Conservation (phyloP, 371 early-diverging fungal species). For the Lichtheimia hyalospora region DNA sequence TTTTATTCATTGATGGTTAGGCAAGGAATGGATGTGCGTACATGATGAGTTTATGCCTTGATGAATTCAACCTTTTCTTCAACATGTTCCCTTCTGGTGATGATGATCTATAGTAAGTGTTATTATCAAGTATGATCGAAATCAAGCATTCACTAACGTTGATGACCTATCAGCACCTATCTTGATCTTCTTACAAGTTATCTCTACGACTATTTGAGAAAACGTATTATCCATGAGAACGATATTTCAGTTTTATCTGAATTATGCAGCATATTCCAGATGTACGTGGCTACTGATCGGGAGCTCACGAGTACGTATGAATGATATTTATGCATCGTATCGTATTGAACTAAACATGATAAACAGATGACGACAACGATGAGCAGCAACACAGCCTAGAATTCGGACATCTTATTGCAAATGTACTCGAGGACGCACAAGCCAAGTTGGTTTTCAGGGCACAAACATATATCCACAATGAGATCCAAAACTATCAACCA, state of each 20-base stretch:
- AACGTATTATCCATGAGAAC: conserved; percentile 82
- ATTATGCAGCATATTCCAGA: conserved; percentile 73
- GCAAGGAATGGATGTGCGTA: conserved; percentile 77
- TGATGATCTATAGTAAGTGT: conserved; percentile 50
- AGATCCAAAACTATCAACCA: conserved; percentile 78
- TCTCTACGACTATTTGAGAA: conserved; percentile 84
- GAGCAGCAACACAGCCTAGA: conserved; percentile 26
- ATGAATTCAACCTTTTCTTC: conserved; percentile 77
- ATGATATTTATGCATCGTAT: background rate
- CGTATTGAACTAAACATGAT: background rate
- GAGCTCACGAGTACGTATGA: conserved; percentile 18
- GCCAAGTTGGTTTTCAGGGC: conserved; percentile 82
- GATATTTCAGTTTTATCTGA: conserved; percentile 79
- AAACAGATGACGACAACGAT: background rate
- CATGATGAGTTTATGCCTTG: conserved; percentile 75
- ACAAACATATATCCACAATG: conserved; percentile 74
- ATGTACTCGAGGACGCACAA: conserved; percentile 85
- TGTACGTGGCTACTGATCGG: conserved; percentile 58
- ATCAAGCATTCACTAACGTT: background rate
- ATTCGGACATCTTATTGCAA: conserved; percentile 71
- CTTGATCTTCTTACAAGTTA: conserved; percentile 64
- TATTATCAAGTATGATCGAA: background rate
- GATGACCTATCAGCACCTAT: conserved; percentile 56
- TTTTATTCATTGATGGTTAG: conserved; percentile 25
- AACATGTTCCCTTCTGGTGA: conserved; percentile 75